Evolutionary conservation across 768 basidiomycete species (phyloP).

Genomic region (Auriscalpium microsporum): DNA sequence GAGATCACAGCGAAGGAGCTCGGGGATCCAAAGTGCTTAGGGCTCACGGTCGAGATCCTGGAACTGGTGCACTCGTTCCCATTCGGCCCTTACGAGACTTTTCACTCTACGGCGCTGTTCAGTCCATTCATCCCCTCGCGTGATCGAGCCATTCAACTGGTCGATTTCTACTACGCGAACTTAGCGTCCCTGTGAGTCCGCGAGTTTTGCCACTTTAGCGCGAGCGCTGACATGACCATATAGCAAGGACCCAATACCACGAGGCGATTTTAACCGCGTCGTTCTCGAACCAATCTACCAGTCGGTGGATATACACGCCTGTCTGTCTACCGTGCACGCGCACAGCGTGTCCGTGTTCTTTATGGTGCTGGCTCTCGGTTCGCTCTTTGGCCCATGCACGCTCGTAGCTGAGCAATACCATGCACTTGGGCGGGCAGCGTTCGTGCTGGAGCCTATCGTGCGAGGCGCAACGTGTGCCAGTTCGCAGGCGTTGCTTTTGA

Average conservation of each 20-base stretch:
- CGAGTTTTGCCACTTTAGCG: neutral
- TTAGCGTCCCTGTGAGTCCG: conserved; percentile 41
- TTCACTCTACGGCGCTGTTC: conserved; percentile 25
- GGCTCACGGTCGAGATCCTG: conserved; percentile 35
- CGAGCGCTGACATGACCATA: too few species aligned
- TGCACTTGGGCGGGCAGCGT: conserved; percentile 38
- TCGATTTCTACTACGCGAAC: conserved; percentile 36
- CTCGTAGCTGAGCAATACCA: conserved; percentile 30
- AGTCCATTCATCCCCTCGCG: neutral
- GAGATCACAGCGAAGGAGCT: too few species aligned
- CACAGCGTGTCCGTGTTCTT: conserved; percentile 47
- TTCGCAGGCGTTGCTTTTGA: conserved; percentile 39
- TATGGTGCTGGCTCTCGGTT: conserved; percentile 39
- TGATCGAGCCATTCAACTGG: conserved; percentile 31
- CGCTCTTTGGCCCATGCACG: conserved; percentile 24
- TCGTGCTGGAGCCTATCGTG: conserved; percentile 37
- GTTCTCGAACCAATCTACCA: conserved; percentile 39
- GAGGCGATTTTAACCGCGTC: conserved; percentile 32
- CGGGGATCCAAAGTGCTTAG: conserved; percentile 20
- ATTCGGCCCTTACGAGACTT: conserved; percentile 34
- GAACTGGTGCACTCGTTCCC: conserved; percentile 42
- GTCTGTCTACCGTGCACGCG: conserved; percentile 31
- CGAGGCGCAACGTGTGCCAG: conserved; percentile 38
- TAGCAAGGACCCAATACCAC: conserved; percentile 40
- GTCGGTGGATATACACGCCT: conserved; percentile 20